These are phyloP conservation scores for Flaveria ramosissima DNA, from an alignment of 129 eudicot genomes.

Conservation along the genomic window DNA sequence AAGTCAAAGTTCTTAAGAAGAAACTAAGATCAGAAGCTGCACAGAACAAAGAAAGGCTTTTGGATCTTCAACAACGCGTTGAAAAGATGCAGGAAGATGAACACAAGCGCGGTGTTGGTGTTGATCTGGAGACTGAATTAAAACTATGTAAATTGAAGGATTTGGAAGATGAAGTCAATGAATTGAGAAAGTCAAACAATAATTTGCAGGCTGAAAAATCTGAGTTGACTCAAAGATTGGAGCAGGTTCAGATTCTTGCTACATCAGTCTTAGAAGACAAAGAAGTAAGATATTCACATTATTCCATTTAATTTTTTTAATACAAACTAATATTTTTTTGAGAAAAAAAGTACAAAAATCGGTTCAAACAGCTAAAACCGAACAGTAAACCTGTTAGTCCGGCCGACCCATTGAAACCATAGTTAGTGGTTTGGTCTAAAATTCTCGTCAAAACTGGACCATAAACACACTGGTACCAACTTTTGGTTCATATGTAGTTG, in stretches of 20 bases:
- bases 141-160: conserved; percentile 49
- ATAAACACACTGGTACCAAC: neutral
- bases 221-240: conserved; percentile 60
- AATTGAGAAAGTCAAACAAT: conserved; percentile 52
- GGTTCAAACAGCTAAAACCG: too few relatives aligned
- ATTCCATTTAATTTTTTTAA: too few relatives aligned
- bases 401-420: neutral
- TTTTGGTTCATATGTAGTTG: neutral
- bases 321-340: too few relatives aligned
- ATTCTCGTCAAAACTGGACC: neutral
- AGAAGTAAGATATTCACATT: conserved; percentile 43
- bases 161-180: conserved; percentile 55
- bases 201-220: conserved; percentile 52
- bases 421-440: too few relatives aligned
- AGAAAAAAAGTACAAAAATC: too few relatives aligned
- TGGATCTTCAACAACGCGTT: conserved; percentile 62
- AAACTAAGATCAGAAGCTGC: conserved; percentile 64
- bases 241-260: conserved; percentile 52
- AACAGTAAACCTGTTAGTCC: too few relatives aligned
- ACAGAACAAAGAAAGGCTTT: conserved; percentile 56
- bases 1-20: conserved; percentile 59
- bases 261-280: conserved; percentile 57
- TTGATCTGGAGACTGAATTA: conserved; percentile 30
- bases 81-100: conserved; percentile 57
- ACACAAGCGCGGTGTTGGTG: conserved; percentile 25